Evolutionary conservation across 768 basidiomycete genomes (phyloP).

Genomic region (Cystofilobasidium capitatum): DNA sequence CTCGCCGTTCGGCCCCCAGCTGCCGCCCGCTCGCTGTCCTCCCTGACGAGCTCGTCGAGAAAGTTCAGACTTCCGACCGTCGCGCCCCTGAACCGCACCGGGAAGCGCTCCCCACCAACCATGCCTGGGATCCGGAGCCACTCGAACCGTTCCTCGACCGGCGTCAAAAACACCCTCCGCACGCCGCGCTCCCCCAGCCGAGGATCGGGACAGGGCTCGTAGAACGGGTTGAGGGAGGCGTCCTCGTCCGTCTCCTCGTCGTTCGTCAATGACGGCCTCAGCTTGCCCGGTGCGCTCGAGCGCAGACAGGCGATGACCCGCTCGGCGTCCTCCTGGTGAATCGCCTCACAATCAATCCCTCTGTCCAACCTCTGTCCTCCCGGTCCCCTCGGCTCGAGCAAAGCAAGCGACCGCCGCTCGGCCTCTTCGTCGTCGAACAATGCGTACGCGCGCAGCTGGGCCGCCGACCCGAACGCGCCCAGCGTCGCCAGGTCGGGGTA

Average conservation of each 20-base stretch:
- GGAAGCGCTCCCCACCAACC: not conserved
- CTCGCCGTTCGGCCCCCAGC: no score
- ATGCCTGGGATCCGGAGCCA: not conserved
- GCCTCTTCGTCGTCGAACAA: not conserved
- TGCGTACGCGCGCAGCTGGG: not conserved
- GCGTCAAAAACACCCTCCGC: not conserved
- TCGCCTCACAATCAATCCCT: no score
- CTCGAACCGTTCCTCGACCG: not conserved
- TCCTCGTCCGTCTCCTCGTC: not conserved
- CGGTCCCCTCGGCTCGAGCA: no score
- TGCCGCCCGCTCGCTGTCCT: conserved; percentile 51
- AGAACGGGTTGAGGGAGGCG: not conserved
- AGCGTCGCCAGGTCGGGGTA: not conserved
- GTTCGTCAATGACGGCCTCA: not conserved
- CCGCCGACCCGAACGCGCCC: not conserved
- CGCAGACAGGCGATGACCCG: not conserved
- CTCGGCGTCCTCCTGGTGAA: not conserved
- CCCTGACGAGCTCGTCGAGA: conserved; percentile 70
- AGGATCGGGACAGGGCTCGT: not conserved
- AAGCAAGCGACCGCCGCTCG: no score
- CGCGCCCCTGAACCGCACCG: not conserved
- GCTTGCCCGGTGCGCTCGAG: not conserved
- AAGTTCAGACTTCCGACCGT: not conserved
- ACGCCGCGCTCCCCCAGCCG: not conserved
- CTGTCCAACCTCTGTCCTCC: no score